Evolutionary conservation across 2,329 filamentous ascomycete species (phyloP), one percentile per base, ranked within the genome.

Genomic region (Lachnellula hyalina): DNA sequence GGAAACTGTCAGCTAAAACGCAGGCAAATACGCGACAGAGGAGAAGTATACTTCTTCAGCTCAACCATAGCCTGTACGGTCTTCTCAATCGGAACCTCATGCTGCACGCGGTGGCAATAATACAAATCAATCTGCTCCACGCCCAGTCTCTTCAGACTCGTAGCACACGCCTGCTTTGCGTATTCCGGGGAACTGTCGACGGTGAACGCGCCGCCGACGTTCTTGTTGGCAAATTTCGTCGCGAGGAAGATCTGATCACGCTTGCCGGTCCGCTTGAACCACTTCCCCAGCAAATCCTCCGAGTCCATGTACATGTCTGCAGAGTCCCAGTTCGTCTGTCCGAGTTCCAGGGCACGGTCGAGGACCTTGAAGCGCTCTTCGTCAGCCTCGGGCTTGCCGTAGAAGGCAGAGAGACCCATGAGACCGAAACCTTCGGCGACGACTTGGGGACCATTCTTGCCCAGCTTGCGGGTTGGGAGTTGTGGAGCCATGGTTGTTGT

Each of bases 231-330:
- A 40, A 79, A 81, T 56, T 82, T 82, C 25, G 75, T 77, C 1
- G 76, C 75, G 1, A 82, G 67, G 61, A 81, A 79, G 58, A 81
- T 75, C 44, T 79, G 63, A 36, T 75, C 59, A 0, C 75, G 70
- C 51, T 75, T 71, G 65, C 55, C 72, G 64, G 63, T 53, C 71
- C 73, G 4, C 70, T 68, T 48, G 58, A 80, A 75, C 76, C 78
- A 81, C 61, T 72, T 72, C 0, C 74, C 74, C 2, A 81, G 45
- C 0, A 79, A 61, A 14, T 14, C 9, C 21, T 49, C 32, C 25
- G 8, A 34, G 21, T 32, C 28, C 15, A 38, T 58, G 52, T 56
- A 64, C 57, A 44, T 44, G 17, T 61, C 62, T 25, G 62, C 40
- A 28, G 38, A 57, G 28, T 64, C 62, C 62, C 62, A 64, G 49